Percentiles rank a stretch among this genome's conserved stretches.
Evolutionary conservation across 2,329 filamentous ascomycete genomes (phyloP).

Genomic region (Cytospora chrysosperma): DNA sequence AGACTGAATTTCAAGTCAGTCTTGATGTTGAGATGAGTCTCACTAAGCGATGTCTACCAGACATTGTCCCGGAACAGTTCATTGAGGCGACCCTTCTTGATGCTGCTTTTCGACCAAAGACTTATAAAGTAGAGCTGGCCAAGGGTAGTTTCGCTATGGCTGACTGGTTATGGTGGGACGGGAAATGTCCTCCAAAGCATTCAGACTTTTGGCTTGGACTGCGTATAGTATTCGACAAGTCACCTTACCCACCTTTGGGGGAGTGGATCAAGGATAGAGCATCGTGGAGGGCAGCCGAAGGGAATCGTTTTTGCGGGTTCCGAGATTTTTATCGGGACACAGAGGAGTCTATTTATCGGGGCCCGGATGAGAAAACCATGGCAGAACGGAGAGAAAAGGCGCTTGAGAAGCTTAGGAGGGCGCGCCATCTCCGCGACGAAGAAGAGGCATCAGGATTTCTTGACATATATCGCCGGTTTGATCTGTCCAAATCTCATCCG

Average conservation of each 20-base stretch:
- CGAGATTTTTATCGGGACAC: not conserved
- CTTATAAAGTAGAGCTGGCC: not conserved
- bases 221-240: not conserved
- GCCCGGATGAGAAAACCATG: too few species aligned
- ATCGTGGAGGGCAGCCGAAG: not conserved
- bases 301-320: not conserved
- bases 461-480: too few species aligned
- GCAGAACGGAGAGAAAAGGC: too few species aligned
- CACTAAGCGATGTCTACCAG: not conserved
- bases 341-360: too few species aligned
- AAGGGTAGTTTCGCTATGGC: not conserved
- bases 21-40: constrained; percentile 3
- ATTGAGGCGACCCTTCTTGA: not conserved
- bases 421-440: too few species aligned
- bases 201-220: not conserved
- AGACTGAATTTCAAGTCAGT: not conserved
- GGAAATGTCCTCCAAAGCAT: not conserved
- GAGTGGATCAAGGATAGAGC: not conserved
- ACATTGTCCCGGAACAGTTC: not conserved
- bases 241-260: constrained; percentile 3
- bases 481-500: too few species aligned
- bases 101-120: not conserved
- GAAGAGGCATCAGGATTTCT: too few species aligned
- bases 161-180: not conserved
- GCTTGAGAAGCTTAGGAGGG: too few species aligned